A percentile compares a stretch with the other conserved stretches of the same genome.
Conservation (phyloP, 2,329 filamentous ascomycete species). For the Alternaria gansuensis region DNA sequence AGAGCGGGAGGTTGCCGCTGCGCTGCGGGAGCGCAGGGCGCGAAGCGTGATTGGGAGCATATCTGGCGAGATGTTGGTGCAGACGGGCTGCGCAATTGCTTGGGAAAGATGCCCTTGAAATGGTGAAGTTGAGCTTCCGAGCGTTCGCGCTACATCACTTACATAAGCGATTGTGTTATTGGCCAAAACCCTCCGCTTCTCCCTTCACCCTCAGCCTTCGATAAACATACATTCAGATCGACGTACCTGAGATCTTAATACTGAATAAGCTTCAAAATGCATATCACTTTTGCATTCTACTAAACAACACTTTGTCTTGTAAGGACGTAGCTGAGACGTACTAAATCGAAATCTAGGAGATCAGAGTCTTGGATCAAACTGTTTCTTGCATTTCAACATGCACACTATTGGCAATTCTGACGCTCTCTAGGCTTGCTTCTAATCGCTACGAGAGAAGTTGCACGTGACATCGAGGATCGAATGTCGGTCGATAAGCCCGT, state of each 20-base stretch:
- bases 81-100: constrained; percentile 33
- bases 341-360: not conserved
- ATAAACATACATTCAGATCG: not conserved
- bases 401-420: not conserved
- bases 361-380: not conserved
- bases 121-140: constrained; percentile 29
- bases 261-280: not conserved
- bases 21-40: constrained; percentile 40
- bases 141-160: constrained; percentile 20
- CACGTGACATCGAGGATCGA: no score
- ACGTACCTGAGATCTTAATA: not conserved
- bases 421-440: not conserved
- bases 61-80: constrained; percentile 22
- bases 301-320: not conserved
- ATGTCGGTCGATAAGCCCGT: no score
- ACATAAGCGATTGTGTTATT: constrained; percentile 23
- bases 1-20: constrained; percentile 33
- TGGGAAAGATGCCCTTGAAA: constrained; percentile 5
- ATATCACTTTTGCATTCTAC: not conserved
- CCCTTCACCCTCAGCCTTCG: not conserved
- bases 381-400: not conserved
- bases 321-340: not conserved
- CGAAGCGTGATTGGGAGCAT: constrained; percentile 44
- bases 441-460: no score
- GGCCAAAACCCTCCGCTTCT: not conserved